These are phyloP conservation scores for Rhodotorula diobovata DNA, from an alignment of 768 basidiomycete genomes.

Conservation along the genomic window DNA sequence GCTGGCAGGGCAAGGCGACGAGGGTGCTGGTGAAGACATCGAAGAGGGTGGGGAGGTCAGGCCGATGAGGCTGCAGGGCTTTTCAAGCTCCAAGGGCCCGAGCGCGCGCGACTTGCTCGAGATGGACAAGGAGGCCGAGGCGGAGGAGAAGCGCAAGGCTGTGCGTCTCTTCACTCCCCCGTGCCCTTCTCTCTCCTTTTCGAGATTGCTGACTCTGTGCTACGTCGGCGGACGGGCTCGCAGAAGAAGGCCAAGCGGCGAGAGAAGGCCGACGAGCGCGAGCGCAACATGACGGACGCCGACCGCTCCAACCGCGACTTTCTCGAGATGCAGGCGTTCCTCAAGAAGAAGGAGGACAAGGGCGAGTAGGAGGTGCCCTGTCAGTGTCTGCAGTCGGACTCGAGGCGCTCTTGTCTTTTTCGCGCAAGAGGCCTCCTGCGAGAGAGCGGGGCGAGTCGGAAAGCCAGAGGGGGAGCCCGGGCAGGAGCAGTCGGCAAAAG, in stretches of 20 bases:
- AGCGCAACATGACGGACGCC: constrained; percentile 6
- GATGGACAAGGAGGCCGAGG: constrained; percentile 64
- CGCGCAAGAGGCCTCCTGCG: too few relatives aligned
- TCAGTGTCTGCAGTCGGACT: too few relatives aligned
- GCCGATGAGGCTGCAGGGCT: constrained; percentile 62
- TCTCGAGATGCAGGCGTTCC: neutral
- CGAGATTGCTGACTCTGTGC: too few relatives aligned
- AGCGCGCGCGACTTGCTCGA: constrained; percentile 78
- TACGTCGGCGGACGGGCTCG: neutral
- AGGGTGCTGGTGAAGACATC: constrained; percentile 47
- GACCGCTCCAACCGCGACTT: constrained; percentile 19
- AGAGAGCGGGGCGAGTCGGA: too few relatives aligned
- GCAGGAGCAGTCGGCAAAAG: too few relatives aligned
- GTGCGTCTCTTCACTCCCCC: constrained; percentile 48
- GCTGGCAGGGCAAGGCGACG: neutral
- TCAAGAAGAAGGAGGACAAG: constrained; percentile 3
- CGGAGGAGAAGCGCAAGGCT: constrained; percentile 64
- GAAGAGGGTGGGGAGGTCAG: constrained; percentile 52
- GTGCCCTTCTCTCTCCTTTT: neutral
- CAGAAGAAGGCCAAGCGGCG: constrained; percentile 24
- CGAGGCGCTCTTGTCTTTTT: too few relatives aligned
- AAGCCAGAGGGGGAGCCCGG: too few relatives aligned
- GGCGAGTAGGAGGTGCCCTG: neutral
- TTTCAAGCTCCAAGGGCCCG: constrained; percentile 67
- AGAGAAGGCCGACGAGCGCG: constrained; percentile 1